phyloP scores from a whole-genome alignment of 1,284 basidiomycete genomes.

The Cutaneotrichosporon sp. region DNA sequence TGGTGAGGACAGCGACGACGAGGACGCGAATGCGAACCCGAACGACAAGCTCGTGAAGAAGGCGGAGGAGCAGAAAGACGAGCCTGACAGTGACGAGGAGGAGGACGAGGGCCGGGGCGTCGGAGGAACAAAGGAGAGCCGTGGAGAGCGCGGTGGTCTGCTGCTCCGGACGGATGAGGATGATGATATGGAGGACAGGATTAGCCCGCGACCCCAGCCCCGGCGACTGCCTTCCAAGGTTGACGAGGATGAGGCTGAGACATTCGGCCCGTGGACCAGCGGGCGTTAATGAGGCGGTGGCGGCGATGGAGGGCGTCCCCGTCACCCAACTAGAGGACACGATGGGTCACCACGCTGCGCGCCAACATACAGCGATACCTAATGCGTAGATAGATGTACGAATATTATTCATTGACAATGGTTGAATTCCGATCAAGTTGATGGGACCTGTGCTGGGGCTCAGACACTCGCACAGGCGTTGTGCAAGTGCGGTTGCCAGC shows the following conservation, averaged over 20 bases:
- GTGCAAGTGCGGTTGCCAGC: background rate
- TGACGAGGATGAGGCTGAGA: constrained; percentile 26
- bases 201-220: background rate
- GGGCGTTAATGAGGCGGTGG: background rate
- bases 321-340: too few relatives aligned
- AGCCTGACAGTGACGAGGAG: constrained; percentile 32
- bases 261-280: constrained; percentile 36
- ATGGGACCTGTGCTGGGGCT: background rate
- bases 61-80: constrained; percentile 46
- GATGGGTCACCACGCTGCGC: too few relatives aligned
- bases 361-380: background rate
- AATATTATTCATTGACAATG: background rate
- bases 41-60: constrained; percentile 8
- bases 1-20: constrained; percentile 20
- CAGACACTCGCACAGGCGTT: background rate
- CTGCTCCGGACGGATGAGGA: constrained; percentile 19
- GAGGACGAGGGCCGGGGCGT: constrained; percentile 33
- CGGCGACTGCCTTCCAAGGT: constrained; percentile 2
- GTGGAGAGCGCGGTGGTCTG: constrained; percentile 27
- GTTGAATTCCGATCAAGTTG: background rate
- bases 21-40: background rate
- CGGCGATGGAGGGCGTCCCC: background rate
- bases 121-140: constrained; percentile 26
- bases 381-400: constrained; percentile 1
- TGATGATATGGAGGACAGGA: constrained; percentile 11